Evolutionary conservation across 371 early-diverging fungal species (phyloP), one percentile per base, ranked within the genome.

Genomic region (Syncephalastrum sp.): DNA sequence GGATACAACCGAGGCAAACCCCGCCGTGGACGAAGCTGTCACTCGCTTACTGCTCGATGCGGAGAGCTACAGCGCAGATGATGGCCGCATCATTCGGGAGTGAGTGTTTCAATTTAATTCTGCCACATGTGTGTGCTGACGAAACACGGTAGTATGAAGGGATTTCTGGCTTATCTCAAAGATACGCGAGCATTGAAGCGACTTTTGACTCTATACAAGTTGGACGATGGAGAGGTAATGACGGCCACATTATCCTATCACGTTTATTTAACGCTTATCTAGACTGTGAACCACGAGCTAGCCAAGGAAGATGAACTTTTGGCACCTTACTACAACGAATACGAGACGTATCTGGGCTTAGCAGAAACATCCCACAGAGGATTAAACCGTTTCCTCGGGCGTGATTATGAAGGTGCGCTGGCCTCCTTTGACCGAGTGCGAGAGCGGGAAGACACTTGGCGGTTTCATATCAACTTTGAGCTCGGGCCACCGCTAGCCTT

Each of bases 361-460:
- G 69, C 56, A 13, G 21, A 46, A 48, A 59, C 41, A 38, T 41
- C 70, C 0, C 50, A 61, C 7, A 33, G 41, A 19, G 72, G 65
- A 6, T 53, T 75, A 4, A 14, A 8, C 5, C 52, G 16, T 14
- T 75, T 72, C 44, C 51, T 33, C 4, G 41, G 62, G 3, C 42
- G 54, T 8, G 60, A 67, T 8, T 64, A 66, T 25, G 17, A 23
- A 3, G 38, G 42, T 14, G 65, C 74, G 12, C 33, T 74, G 5
- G 53, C 59, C 13, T 23, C n/a, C 25, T 51, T 77, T 3, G 56
- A 69, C n/a, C 54, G 52, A n/a, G 50, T 64, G 3, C 69, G 70
- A 44, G 60, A 64, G 42, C 47, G 48, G 15, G 74, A 74, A 29
- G 69, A 59, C 4, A 17, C 29, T 24, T 77, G 78, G 78, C 38